phyloP scores from a whole-genome alignment of 2,329 filamentous ascomycete genomes.

The Lithohypha guttulata region DNA sequence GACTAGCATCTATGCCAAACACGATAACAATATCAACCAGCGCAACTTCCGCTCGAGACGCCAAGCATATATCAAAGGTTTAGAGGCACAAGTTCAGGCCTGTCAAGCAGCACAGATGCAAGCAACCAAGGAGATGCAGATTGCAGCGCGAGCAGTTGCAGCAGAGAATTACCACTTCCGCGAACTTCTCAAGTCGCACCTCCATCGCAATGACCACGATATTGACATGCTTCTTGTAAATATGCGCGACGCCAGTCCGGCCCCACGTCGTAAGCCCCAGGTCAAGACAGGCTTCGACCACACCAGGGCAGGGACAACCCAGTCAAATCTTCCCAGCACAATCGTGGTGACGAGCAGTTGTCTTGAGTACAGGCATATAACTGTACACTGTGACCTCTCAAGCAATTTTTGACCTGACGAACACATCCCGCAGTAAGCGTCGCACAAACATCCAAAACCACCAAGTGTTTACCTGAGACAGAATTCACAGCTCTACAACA shows the following conservation, averaged over 20 bases:
- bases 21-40: too few relatives aligned
- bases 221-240: neutral
- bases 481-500: too few relatives aligned
- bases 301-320: neutral
- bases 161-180: neutral
- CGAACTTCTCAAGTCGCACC: slow-evolving; percentile 1
- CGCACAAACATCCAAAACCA: too few relatives aligned
- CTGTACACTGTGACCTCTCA: too few relatives aligned
- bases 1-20: too few relatives aligned
- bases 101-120: neutral
- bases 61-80: neutral
- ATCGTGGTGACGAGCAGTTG: too few relatives aligned
- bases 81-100: neutral
- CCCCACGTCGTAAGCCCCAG: too few relatives aligned
- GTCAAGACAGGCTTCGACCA: too few relatives aligned
- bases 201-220: neutral
- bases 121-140: neutral
- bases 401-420: too few relatives aligned
- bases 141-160: neutral
- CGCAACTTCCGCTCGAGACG: slow-evolving; percentile 5
- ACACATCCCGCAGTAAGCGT: too few relatives aligned
- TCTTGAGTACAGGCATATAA: too few relatives aligned
- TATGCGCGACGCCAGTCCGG: neutral
- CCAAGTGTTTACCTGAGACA: too few relatives aligned
- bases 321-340: neutral